phyloP scores from a whole-genome alignment of 2,329 filamentous ascomycete genomes.

The Conoideocrella luteorostrata region DNA sequence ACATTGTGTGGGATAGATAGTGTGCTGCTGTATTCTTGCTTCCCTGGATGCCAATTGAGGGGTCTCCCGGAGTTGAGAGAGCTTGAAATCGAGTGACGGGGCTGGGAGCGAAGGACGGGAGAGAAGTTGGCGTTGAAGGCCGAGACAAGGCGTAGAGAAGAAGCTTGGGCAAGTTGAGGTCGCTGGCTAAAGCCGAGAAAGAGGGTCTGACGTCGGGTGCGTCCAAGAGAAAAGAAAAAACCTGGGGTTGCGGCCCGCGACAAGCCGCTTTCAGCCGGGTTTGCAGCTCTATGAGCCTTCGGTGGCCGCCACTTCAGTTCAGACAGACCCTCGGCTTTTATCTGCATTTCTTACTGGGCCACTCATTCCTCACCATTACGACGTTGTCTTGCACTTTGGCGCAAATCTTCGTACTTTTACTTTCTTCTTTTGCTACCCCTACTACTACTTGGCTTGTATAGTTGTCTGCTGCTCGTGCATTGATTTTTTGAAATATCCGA shows the following conservation, averaged over 20 bases:
- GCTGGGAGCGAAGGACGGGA: background rate
- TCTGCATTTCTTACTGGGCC: background rate
- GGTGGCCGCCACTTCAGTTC: constrained; percentile 3
- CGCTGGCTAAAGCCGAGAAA: background rate
- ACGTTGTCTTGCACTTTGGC: no score
- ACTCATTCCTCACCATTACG: no score
- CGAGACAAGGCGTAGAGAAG: background rate
- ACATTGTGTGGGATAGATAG: no score
- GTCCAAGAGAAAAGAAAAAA: background rate
- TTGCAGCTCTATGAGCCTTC: constrained; percentile 9
- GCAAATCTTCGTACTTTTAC: no score
- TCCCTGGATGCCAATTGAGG: no score
- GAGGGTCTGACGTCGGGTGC: constrained; percentile 11
- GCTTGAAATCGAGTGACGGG: no score
- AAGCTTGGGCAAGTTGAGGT: background rate
- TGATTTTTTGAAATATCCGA: no score
- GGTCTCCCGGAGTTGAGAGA: no score
- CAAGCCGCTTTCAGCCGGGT: constrained; percentile 38
- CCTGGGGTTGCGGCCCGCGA: constrained; percentile 25
- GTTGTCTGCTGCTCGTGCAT: no score
- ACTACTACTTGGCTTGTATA: no score
- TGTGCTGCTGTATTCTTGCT: background rate
- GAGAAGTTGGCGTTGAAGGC: background rate
- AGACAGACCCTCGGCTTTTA: background rate
- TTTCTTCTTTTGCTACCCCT: no score